Evolutionary conservation across 441 rosid genomes (phyloP).

Genomic region (Manihot esculenta): DNA sequence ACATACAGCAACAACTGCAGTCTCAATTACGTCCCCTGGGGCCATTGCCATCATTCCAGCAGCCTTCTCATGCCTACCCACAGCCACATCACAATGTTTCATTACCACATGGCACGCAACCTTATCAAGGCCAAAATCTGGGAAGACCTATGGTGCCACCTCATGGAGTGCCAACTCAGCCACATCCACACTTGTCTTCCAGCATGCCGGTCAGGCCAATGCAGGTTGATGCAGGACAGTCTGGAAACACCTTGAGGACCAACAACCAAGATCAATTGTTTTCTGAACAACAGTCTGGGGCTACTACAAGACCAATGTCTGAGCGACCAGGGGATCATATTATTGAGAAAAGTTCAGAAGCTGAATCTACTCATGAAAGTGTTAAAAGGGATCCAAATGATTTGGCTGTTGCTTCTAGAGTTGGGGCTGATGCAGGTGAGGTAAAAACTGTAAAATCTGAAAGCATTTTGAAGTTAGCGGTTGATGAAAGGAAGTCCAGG

Average conservation of each 20-base stretch:
- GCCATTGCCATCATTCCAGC: conserved; percentile 36
- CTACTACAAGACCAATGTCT: conserved; percentile 28
- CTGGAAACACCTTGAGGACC: conserved; percentile 29
- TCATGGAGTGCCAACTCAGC: conserved; percentile 39
- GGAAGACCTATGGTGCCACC: conserved; percentile 35
- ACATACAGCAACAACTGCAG: conserved; percentile 46
- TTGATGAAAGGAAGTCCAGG: conserved; percentile 28
- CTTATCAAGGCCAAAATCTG: conserved; percentile 37
- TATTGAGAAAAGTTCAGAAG: conserved; percentile 33
- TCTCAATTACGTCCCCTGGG: conserved; percentile 48
- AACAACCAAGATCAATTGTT: conserved; percentile 31
- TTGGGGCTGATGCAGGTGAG: conserved; percentile 28
- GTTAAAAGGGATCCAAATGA: conserved; percentile 31
- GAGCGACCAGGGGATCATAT: conserved; percentile 31
- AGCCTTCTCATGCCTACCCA: conserved; percentile 34
- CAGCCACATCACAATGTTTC: conserved; percentile 45
- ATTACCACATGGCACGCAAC: conserved; percentile 29
- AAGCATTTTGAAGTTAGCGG: conserved; percentile 28
- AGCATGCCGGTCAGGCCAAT: conserved; percentile 32
- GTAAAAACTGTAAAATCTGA: conserved; percentile 40
- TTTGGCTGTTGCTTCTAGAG: conserved; percentile 21
- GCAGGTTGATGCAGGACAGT: conserved; percentile 35
- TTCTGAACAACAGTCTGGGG: conserved; percentile 35
- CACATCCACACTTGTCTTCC: conserved; percentile 33
- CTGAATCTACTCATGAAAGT: conserved; percentile 29